Base-by-base conservation (phyloP, 768 basidiomycete genomes). In the Dioszegia crocea region DNA sequence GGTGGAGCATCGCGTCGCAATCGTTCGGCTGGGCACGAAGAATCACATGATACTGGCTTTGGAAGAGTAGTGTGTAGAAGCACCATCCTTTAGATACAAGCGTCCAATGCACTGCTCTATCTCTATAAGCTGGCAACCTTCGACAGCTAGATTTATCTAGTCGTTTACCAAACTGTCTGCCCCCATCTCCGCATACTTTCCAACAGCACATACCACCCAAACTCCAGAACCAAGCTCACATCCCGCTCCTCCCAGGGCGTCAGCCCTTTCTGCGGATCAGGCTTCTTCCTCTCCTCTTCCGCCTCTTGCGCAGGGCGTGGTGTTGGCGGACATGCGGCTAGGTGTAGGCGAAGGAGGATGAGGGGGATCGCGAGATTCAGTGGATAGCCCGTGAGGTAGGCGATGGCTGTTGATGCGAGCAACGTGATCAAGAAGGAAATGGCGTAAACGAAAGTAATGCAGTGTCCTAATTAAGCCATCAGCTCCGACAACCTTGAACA, bases 11-110 rank as follows among this genome's bases (percentile, higher is more conserved):
- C 81, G 79, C 48, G 67, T 91, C 6, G 84, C 81, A 17, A 82
- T 92, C 57, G 61, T 92, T 19, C 83, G 87, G 17, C 84, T 84
- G 38, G 90, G 90, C 3, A 89, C 87, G 72, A 85, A 86, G 62
- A 86, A 86, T 45, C 79, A 86, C 62, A 70, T 83, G 38, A 80
- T 89, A 39, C 65, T 91, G 9, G 82, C 74, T 33, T 57, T 82
- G 1, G 65, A 65, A 6, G 57, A 63, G 11, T 45, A 52, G 51
- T 16, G 4, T 23, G 30, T n/a, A n/a, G n/a, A n/a, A n/a, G n/a
- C n/a, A n/a, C n/a, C n/a, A n/a, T n/a, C n/a, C n/a, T n/a, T n/a
- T n/a, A n/a, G n/a, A n/a, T n/a, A n/a, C n/a, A n/a, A n/a, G n/a
- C n/a, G n/a, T n/a, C n/a, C n/a, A n/a, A n/a, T n/a, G n/a, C n/a